Conservation (phyloP, 176 grass and related monocot genomes). For the Thinopyrum elongatum region DNA sequence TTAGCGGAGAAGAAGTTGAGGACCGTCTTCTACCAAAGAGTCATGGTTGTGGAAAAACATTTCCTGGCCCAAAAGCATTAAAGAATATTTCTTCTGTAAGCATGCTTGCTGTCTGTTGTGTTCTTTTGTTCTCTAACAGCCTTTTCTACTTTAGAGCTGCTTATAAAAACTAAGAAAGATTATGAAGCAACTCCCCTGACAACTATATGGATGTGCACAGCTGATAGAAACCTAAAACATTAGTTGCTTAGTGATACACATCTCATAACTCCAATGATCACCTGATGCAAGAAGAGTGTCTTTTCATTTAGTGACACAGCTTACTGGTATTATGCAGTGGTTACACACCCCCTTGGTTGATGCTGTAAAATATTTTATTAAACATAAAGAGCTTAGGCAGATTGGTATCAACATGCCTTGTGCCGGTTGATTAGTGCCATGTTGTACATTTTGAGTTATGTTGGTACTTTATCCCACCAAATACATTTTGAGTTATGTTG, state of each 20-base stretch:
- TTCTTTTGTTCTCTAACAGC: neutral
- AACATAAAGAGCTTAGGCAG: slow-evolving; percentile 19
- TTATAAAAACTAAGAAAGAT: neutral
- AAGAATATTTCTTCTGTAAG: slow-evolving; percentile 54
- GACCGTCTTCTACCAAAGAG: slow-evolving; percentile 92
- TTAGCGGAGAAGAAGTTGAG: slow-evolving; percentile 87
- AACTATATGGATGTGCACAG: neutral
- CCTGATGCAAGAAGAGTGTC: neutral
- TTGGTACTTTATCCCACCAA: neutral
- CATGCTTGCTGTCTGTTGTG: slow-evolving; percentile 2
- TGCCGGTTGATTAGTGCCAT: slow-evolving; percentile 3
- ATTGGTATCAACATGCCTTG: neutral
- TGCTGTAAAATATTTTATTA: neutral
- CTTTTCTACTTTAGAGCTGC: neutral
- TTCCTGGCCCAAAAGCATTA: slow-evolving; percentile 92
- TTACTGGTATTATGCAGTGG: neutral
- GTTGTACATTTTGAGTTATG: neutral
- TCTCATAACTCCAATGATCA: neutral
- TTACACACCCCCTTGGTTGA: neutral
- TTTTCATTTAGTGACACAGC: neutral
- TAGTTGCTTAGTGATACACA: slow-evolving; percentile 4
- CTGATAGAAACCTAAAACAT: neutral
- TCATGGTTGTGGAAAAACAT: slow-evolving; percentile 95
- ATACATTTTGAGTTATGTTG: neutral
- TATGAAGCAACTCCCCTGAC: neutral